Evolutionary conservation across 1,284 basidiomycete genomes (phyloP).

Genomic region (Lentinula novae-zelandiae): DNA sequence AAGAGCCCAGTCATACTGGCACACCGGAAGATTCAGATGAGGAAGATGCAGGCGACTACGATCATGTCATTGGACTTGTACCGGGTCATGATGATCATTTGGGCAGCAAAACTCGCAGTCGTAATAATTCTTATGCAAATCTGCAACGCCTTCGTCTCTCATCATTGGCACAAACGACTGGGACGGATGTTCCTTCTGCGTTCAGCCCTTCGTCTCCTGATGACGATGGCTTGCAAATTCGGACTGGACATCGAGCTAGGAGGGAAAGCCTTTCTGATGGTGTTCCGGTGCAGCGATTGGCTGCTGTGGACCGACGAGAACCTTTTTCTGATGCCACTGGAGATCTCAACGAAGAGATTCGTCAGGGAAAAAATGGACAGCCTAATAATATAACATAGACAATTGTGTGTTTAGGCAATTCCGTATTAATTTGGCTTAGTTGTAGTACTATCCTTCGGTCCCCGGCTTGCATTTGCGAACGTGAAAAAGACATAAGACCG

Average conservation of each 20-base stretch:
- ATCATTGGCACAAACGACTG: conserved; percentile 22
- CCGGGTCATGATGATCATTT: conserved; percentile 42
- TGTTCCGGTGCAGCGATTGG: conserved; percentile 61
- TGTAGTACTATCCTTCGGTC: background rate
- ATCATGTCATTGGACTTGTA: conserved; percentile 67
- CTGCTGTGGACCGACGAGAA: conserved; percentile 50
- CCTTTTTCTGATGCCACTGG: conserved; percentile 52
- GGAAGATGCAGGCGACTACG: conserved; percentile 78
- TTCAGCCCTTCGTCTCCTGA: conserved; percentile 17
- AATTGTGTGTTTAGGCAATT: conserved; percentile 4
- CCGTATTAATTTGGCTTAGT: background rate
- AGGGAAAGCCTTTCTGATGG: conserved; percentile 61
- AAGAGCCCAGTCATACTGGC: conserved; percentile 59
- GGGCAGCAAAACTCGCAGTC: conserved; percentile 47
- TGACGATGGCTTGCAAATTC: conserved; percentile 40
- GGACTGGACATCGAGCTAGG: conserved; percentile 44
- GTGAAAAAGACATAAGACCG: too few species aligned
- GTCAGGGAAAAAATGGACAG: conserved; percentile 28
- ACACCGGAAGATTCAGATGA: conserved; percentile 73
- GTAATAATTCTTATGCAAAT: conserved; percentile 75
- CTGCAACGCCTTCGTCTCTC: conserved; percentile 63
- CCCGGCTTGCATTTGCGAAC: too few species aligned
- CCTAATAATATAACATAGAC: background rate
- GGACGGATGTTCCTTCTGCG: conserved; percentile 13
- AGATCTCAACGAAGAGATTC: conserved; percentile 61